phyloP scores from a whole-genome alignment of 805 yeast genomes.

The Pichia paraexigua region DNA sequence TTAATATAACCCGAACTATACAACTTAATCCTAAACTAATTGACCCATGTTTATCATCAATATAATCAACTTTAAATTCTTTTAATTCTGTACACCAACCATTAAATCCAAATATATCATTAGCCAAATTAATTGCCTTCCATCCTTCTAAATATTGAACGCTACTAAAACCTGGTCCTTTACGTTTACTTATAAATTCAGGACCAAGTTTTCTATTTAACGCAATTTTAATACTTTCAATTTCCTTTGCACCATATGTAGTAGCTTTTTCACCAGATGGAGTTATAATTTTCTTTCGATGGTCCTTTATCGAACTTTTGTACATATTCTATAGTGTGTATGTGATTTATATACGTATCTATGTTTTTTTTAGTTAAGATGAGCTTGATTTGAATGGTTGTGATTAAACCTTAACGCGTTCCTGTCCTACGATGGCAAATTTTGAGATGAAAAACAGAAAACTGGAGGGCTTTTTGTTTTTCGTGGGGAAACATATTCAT shows the following conservation, averaged over 20 bases:
- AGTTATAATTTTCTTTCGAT: conserved; percentile 2
- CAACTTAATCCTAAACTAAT: conserved; percentile 63
- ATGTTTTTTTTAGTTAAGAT: neutral
- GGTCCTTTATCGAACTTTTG: conserved; percentile 4
- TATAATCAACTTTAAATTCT: conserved; percentile 56
- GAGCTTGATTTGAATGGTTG: neutral
- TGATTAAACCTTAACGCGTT: neutral
- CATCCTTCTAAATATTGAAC: conserved; percentile 79
- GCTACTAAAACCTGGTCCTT: conserved; percentile 64
- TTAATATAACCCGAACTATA: conserved; percentile 60
- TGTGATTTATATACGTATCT: too few species aligned
- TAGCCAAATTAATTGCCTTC: conserved; percentile 74
- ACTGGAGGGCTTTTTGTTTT: neutral
- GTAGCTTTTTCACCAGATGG: neutral
- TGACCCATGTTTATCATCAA: conserved; percentile 55
- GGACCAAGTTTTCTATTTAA: conserved; percentile 52
- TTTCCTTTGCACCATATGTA: conserved; percentile 22
- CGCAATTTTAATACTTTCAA: conserved; percentile 20
- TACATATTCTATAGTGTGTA: neutral
- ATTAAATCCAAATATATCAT: conserved; percentile 73
- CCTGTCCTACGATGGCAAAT: neutral
- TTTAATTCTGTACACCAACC: conserved; percentile 77
- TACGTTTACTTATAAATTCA: conserved; percentile 65
- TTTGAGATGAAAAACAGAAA: too few species aligned
- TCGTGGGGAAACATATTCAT: neutral